Percentiles rank a stretch among this genome's conserved stretches.
Evolutionary conservation across 768 basidiomycete genomes (phyloP).

Genomic region (Trametes gibbosa): DNA sequence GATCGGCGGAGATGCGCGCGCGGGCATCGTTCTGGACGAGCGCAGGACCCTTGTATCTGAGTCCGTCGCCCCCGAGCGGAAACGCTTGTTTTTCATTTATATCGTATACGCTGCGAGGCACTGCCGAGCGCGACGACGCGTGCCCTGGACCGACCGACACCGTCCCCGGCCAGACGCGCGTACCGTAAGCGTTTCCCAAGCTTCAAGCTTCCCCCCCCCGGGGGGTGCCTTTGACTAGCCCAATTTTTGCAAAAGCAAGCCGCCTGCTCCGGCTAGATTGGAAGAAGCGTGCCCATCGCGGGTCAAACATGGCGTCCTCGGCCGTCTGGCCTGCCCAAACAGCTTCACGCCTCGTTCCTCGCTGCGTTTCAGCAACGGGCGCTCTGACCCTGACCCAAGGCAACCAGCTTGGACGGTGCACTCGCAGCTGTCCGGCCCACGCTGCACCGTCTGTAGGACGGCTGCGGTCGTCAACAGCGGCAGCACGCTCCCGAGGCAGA

Average conservation of each 20-base stretch:
- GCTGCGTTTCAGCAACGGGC: too few species aligned
- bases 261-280: constrained; percentile 7
- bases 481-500: too few species aligned
- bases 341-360: too few species aligned
- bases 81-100: neutral
- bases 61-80: too few species aligned
- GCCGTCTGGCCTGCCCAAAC: neutral
- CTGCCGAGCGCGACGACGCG: too few species aligned
- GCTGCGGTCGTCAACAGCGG: too few species aligned
- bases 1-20: constrained; percentile 12
- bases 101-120: too few species aligned
- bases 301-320: neutral
- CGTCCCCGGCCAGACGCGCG: neutral
- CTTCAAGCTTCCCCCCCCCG: too few species aligned
- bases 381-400: too few species aligned
- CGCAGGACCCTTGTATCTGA: neutral
- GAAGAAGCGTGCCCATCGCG: constrained; percentile 6
- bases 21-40: neutral
- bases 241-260: constrained; percentile 10
- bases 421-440: too few species aligned
- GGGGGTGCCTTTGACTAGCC: neutral
- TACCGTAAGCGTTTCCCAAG: neutral
- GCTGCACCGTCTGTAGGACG: too few species aligned
- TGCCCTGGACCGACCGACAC: neutral
- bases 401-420: too few species aligned